phyloP scores from a whole-genome alignment of 805 yeast genomes.

The Teunomyces stri region DNA sequence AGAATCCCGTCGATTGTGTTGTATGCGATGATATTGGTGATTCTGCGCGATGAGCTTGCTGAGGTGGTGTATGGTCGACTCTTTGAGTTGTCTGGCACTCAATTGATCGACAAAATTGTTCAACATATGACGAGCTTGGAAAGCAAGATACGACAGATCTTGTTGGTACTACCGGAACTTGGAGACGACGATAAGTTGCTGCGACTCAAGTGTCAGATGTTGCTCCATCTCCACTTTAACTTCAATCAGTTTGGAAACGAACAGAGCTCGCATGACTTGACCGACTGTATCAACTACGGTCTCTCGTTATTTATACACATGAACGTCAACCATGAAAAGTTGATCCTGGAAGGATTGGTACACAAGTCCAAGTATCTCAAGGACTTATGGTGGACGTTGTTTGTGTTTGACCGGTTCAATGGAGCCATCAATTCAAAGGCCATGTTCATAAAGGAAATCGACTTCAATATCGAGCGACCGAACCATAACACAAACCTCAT shows the following conservation, averaged over 20 bases:
- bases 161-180: slow-evolving; percentile 24
- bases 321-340: slow-evolving; percentile 12
- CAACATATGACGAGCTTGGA: slow-evolving; percentile 25
- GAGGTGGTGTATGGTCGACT: slow-evolving; percentile 22
- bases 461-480: slow-evolving; percentile 32
- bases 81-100: slow-evolving; percentile 9
- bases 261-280: slow-evolving; percentile 28
- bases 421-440: slow-evolving; percentile 27
- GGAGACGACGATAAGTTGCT: slow-evolving; percentile 31
- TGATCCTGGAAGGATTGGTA: background rate
- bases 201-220: slow-evolving; percentile 19
- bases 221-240: slow-evolving; percentile 25
- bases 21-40: slow-evolving; percentile 26
- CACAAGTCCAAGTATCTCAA: slow-evolving; percentile 16
- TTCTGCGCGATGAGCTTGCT: slow-evolving; percentile 25
- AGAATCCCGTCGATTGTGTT: slow-evolving; percentile 19
- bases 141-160: slow-evolving; percentile 32
- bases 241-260: slow-evolving; percentile 28
- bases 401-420: slow-evolving; percentile 30
- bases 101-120: slow-evolving; percentile 8
- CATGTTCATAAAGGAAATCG: slow-evolving; percentile 27
- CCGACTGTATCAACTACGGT: slow-evolving; percentile 26
- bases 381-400: slow-evolving; percentile 35
- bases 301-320: slow-evolving; percentile 25
- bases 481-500: slow-evolving; percentile 21